Conservation (phyloP, 768 basidiomycete species). For the Suillus ampliporus region DNA sequence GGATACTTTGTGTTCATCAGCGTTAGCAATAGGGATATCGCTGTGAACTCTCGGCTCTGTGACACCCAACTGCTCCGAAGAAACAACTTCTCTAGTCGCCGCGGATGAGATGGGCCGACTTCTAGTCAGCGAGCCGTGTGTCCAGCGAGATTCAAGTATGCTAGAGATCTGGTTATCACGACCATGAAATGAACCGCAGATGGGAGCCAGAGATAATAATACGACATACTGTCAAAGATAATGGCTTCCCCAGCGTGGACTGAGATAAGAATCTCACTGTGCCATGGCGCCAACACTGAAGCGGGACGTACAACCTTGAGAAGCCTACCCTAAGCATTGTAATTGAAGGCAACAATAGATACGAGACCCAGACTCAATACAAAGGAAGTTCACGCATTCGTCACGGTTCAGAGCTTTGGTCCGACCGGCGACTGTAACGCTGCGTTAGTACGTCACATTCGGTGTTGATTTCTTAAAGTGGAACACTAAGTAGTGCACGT, state of each 20-base stretch:
- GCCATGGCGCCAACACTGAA: neutral
- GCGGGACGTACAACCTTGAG: neutral
- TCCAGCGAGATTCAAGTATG: neutral
- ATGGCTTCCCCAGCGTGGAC: neutral
- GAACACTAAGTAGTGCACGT: too few species aligned
- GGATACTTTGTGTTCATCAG: conserved; percentile 64
- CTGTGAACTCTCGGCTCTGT: conserved; percentile 19
- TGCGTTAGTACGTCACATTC: neutral
- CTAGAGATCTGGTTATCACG: neutral
- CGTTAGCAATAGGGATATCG: conserved; percentile 57
- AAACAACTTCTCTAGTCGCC: conserved; percentile 12
- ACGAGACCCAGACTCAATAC: neutral
- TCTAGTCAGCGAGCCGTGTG: neutral
- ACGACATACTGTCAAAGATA: neutral
- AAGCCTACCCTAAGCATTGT: neutral
- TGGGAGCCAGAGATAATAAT: neutral
- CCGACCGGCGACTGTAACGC: neutral
- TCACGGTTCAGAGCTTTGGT: neutral
- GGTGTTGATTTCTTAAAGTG: too few species aligned
- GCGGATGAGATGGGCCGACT: conserved; percentile 5
- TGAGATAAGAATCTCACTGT: neutral
- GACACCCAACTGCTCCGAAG: conserved; percentile 36
- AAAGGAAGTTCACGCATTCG: neutral
- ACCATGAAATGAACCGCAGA: neutral
- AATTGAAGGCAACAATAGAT: neutral